A percentile compares a stretch with the other conserved stretches of the same genome.
Evolutionary conservation across 2,329 filamentous ascomycete species (phyloP).

Genomic region (Aaosphaeria arxii): DNA sequence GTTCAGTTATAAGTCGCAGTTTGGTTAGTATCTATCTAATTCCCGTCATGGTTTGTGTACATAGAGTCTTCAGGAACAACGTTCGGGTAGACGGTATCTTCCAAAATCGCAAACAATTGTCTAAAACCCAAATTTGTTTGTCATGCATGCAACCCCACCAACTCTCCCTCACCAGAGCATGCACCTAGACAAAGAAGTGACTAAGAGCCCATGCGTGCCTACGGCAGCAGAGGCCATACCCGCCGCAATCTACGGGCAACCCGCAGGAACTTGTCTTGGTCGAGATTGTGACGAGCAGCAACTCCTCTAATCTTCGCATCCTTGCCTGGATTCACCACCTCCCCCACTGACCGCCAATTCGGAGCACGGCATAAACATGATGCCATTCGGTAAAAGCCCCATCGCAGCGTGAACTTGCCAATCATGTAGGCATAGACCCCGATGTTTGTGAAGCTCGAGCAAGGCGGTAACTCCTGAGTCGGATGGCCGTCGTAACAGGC

Average conservation of each 20-base stretch:
- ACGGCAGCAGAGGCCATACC: slow-evolving; percentile 38
- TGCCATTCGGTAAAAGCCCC: slow-evolving; percentile 40
- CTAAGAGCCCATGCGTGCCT: too few species aligned
- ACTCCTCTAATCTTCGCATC: slow-evolving; percentile 34
- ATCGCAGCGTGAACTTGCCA: slow-evolving; percentile 44
- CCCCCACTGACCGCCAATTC: slow-evolving; percentile 23
- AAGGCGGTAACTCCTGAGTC: slow-evolving; percentile 24
- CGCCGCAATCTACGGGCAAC: slow-evolving; percentile 24
- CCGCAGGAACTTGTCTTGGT: slow-evolving; percentile 28
- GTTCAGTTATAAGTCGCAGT: too few species aligned
- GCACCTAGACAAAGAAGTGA: too few species aligned
- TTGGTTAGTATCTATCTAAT: too few species aligned
- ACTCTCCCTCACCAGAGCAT: too few species aligned
- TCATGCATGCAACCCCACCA: too few species aligned
- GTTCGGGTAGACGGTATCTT: too few species aligned
- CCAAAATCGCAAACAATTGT: too few species aligned
- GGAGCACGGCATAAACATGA: slow-evolving; percentile 27
- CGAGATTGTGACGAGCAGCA: slow-evolving; percentile 39
- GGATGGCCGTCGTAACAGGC: slow-evolving; percentile 39
- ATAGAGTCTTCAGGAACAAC: too few species aligned
- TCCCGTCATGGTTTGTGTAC: too few species aligned
- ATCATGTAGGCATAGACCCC: slow-evolving; percentile 43
- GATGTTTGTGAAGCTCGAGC: slow-evolving; percentile 14
- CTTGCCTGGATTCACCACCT: slow-evolving; percentile 47
- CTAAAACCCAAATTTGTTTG: too few species aligned